Percentiles rank a stretch among this genome's conserved stretches.
Evolutionary conservation across 1,284 basidiomycete genomes (phyloP).

Genomic region (Austroboletus novae-zelandiae): DNA sequence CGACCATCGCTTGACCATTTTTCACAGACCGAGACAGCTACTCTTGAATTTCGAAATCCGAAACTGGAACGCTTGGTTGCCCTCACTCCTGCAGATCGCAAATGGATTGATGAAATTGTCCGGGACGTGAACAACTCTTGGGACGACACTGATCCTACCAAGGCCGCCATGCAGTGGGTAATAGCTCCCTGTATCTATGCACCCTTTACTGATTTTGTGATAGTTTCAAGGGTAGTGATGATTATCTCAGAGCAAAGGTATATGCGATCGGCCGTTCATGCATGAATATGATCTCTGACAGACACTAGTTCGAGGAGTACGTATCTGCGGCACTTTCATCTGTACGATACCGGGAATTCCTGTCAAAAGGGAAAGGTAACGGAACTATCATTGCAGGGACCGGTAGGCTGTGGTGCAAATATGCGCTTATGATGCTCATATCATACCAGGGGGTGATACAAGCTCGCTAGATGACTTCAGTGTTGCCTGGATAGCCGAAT

Average conservation of each 20-base stretch:
- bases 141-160: constrained; percentile 60
- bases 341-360: constrained; percentile 85
- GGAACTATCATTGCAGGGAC: constrained; percentile 65
- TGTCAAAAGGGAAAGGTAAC: constrained; percentile 58
- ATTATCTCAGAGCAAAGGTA: constrained; percentile 86
- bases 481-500: constrained; percentile 79
- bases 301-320: constrained; percentile 76
- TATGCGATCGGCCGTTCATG: constrained; percentile 15
- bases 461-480: constrained; percentile 73
- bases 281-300: background rate
- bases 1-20: background rate
- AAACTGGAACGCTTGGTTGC: constrained; percentile 75
- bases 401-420: constrained; percentile 35
- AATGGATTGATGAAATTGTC: constrained; percentile 88
- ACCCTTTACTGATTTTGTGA: constrained; percentile 3
- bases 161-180: constrained; percentile 64
- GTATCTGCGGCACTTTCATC: constrained; percentile 76
- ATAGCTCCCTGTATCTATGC: constrained; percentile 1
- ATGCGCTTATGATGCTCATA: background rate
- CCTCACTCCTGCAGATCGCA: constrained; percentile 90
- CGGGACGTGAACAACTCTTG: constrained; percentile 82
- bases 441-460: constrained; percentile 40
- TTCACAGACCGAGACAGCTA: constrained; percentile 75
- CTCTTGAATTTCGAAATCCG: constrained; percentile 83
- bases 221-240: constrained; percentile 90